Evolutionary conservation across 169 alveolate genomes (phyloP).

Genomic region (Eimeria falciformis): DNA sequence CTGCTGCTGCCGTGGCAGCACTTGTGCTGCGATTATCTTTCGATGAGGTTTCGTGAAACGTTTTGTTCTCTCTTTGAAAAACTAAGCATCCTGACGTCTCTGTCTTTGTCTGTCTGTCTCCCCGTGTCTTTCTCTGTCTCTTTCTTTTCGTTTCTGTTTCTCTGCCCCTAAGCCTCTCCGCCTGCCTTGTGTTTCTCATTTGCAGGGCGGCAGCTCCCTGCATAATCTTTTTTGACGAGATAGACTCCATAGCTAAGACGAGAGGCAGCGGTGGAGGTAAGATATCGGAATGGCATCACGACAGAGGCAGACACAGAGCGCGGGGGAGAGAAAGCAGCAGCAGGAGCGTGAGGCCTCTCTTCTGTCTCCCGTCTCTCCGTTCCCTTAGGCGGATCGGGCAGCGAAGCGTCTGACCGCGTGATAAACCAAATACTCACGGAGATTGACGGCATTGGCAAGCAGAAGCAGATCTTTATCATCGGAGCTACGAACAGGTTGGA

Average conservation of each 20-base stretch:
- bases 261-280: constrained; percentile 87
- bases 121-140: too few species aligned
- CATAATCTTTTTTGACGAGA: constrained; percentile 97
- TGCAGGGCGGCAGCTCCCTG: constrained; percentile 93
- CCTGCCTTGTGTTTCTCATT: not conserved
- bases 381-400: not conserved
- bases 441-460: constrained; percentile 97
- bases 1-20: not conserved
- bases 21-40: not conserved
- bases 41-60: too few species aligned
- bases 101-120: too few species aligned
- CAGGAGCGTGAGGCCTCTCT: too few species aligned
- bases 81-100: too few species aligned
- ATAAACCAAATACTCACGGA: constrained; percentile 98
- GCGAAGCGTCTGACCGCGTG: constrained; percentile 83
- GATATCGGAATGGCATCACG: not conserved
- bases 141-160: not conserved
- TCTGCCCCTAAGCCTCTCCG: not conserved
- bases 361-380: not conserved
- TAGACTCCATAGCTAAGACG: constrained; percentile 96
- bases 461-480: constrained; percentile 87
- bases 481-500: constrained; percentile 99
- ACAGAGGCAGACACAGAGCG: too few species aligned
- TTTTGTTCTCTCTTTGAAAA: too few species aligned
- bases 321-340: too few species aligned